phyloP scores from a whole-genome alignment of 2,329 filamentous ascomycete genomes.

The Cercospora citrullina region DNA sequence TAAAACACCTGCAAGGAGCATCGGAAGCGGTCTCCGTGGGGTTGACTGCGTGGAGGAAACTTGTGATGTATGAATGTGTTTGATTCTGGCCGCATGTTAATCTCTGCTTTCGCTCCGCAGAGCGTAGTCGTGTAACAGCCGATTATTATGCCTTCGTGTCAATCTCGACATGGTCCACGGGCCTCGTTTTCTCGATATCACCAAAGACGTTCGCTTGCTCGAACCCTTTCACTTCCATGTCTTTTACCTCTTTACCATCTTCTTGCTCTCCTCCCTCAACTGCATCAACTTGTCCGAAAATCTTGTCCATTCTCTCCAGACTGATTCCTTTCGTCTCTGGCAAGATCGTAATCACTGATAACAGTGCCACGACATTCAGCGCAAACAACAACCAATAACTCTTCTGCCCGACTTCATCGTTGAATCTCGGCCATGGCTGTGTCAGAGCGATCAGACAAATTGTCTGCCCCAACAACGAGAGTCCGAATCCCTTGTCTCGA shows the following conservation, averaged over 20 bases:
- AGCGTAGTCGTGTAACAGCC: neutral
- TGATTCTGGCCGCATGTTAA: neutral
- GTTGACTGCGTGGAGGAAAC: neutral
- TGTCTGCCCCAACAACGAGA: neutral
- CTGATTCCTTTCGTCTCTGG: conserved; percentile 50
- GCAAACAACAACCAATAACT: neutral
- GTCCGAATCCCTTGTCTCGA: neutral
- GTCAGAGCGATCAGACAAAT: neutral
- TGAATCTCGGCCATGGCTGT: neutral
- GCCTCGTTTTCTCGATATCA: conserved; percentile 18
- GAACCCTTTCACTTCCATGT: conserved; percentile 12
- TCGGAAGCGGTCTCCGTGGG: neutral
- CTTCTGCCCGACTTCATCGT: neutral
- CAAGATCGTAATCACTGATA: neutral
- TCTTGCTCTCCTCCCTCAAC: conserved; percentile 43
- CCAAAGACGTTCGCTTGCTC: neutral
- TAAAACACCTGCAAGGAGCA: neutral
- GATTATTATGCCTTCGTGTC: neutral
- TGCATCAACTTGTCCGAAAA: conserved; percentile 40
- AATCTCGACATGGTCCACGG: conserved; percentile 20
- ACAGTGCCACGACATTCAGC: neutral
- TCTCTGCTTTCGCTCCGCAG: neutral
- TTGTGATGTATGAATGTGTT: neutral
- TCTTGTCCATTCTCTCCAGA: conserved; percentile 34
- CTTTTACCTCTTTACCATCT: conserved; percentile 17